Evolutionary conservation across 768 basidiomycete species (phyloP), one percentile per base, ranked within the genome.

Genomic region (Mycena rebaudengoi): DNA sequence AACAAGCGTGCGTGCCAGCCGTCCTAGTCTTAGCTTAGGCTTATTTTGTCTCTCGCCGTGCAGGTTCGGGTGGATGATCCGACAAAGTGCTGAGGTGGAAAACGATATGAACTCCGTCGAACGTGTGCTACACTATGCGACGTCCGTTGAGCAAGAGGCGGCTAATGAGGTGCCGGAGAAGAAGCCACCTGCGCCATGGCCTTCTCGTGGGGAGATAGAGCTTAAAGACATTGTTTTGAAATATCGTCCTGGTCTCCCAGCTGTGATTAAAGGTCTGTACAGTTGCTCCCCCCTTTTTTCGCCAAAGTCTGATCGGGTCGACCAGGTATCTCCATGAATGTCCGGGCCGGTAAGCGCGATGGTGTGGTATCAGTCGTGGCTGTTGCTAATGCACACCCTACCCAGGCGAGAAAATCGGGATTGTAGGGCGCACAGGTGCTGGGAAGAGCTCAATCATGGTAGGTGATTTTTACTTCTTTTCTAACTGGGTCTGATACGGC

Each of bases 31-130:
- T 51, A n/a, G 10, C 55, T 20, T 21, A n/a, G n/a, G n/a, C n/a
- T n/a, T n/a, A n/a, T n/a, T n/a, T n/a, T n/a, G n/a, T n/a, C n/a
- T n/a, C n/a, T n/a, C n/a, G n/a, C n/a, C n/a, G 23, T 49, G 21
- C 62, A 90, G 87, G 67, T 91, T 94, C 67, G 87, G 87, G 21
- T 93, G 87, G 88, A 83, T 92, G 75, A 86, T 91, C 40, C 87
- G 91, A 10, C 91, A 93, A 75, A 83, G 82, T 37, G 89, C 91
- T 3, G 95, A 96, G 73, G 90, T 96, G 12, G 95, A 97, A 75
- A 97, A 98, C 75, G 86, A 96, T 75, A 95, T 96, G 92, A 95
- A 95, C 73, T 87, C 88, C n/a, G 91, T 93, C 8, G 92, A 94
- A 73, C 90, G 96, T 25, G 82, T 98, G 18, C 79, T 94, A 4